Conservation (phyloP, 495 filamentous ascomycete genomes). For the Lentithecium fluviatile region DNA sequence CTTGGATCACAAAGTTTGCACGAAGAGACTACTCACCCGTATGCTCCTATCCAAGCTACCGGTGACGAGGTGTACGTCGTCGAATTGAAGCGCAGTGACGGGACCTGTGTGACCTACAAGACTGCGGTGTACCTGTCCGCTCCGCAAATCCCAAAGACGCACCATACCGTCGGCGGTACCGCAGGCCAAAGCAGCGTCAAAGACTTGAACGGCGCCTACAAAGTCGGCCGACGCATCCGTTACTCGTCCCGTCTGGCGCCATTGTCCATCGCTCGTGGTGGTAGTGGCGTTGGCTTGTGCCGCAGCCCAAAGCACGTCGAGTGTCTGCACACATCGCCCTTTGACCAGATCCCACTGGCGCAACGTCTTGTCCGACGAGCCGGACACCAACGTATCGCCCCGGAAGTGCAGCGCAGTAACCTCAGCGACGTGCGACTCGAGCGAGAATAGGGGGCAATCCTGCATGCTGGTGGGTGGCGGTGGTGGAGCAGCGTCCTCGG, state of each 20-base stretch:
- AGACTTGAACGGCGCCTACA: slow-evolving; percentile 92
- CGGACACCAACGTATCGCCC: slow-evolving; percentile 86
- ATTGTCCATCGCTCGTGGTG: slow-evolving; percentile 46
- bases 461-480: slow-evolving; percentile 71
- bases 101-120: slow-evolving; percentile 95
- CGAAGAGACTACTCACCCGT: slow-evolving; percentile 63
- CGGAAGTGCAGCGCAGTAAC: slow-evolving; percentile 91
- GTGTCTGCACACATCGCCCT: slow-evolving; percentile 92
- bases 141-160: slow-evolving; percentile 92
- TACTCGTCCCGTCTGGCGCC: slow-evolving; percentile 54
- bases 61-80: slow-evolving; percentile 92
- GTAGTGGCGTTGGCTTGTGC: slow-evolving; percentile 66
- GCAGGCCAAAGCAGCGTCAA: slow-evolving; percentile 95
- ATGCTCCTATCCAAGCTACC: slow-evolving; percentile 93
- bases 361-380: slow-evolving; percentile 94
- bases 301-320: slow-evolving; percentile 98
- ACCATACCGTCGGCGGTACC: slow-evolving; percentile 99
- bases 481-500: slow-evolving; percentile 59
- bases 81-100: slow-evolving; percentile 93
- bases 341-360: slow-evolving; percentile 97
- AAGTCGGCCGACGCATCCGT: slow-evolving; percentile 79
- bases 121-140: slow-evolving; percentile 93
- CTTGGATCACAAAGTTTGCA: background rate
- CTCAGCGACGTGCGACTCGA: slow-evolving; percentile 89
- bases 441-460: slow-evolving; percentile 81